Evolutionary conservation across 192 early-diverging fungal genomes (phyloP), one percentile per base, ranked within the genome.

Genomic region (Linnemannia zychae): DNA sequence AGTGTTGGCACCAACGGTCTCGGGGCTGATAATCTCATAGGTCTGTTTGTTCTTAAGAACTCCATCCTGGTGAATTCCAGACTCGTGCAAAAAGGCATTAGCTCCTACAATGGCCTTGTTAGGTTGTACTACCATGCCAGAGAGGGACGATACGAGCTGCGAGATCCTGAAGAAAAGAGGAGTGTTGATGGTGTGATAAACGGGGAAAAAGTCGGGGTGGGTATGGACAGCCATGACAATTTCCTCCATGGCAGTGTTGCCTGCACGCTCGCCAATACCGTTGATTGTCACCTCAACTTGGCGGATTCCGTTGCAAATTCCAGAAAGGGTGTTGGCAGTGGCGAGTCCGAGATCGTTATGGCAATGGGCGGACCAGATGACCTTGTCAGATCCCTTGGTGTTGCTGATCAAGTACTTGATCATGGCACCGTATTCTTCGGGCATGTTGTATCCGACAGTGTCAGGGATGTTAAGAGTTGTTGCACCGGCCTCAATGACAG

Each of bases 91-190:
- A 77, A 99, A 99, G 31, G 98, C 98, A 79, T 99, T 99, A 71
- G 94, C 93, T 36, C 98, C 98, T 49, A 99, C 98, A 81, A 99
- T 99, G 53, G 98, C 97, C 90, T 99, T 99, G 92, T 99, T 99
- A 37, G 97, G 93, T 86, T 99, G 98, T 53, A 99, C 94, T n/a
- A 93, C 86, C 97, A 99, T 98, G 28, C 98, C 98, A 4, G 96
- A 96, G 44, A 96, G 92, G 48, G 93, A 92, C 28, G 94, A 93
- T 37, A 99, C 97, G 86, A 99, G 89, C 78, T 96, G 96, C 44
- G 97, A 98, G 46, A 95, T 95, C 49, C 94, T 90, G 88, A 91
- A 97, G 79, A 99, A 96, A 76, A 95, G 92, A 22, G 91, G 88
- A 1, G 97, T 99, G 91, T 98, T 96, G 88, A 98, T 93, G 0